phyloP scores from a whole-genome alignment of 208 protist genomes.

The Wallacemonas sp. region DNA sequence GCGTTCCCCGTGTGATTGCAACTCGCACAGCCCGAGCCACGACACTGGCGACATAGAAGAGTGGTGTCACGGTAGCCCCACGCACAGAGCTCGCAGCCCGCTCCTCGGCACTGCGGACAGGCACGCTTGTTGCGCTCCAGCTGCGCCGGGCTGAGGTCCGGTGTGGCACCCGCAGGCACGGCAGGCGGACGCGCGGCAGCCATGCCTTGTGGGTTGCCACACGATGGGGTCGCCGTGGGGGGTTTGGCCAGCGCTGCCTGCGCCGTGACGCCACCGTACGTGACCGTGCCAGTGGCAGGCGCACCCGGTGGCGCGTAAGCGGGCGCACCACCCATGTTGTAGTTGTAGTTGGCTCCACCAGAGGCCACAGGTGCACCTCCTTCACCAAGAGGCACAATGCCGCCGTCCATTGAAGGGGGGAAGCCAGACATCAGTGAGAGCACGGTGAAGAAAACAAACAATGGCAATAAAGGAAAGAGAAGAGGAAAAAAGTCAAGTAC shows the following conservation, averaged over 20 bases:
- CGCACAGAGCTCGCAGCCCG: not conserved
- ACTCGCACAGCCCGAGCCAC: not conserved
- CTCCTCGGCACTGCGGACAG: not conserved
- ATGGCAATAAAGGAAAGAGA: conserved; percentile 11
- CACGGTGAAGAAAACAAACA: not conserved
- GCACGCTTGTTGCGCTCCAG: not conserved
- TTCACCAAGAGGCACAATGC: not conserved
- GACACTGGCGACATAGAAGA: not conserved
- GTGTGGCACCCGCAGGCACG: not conserved
- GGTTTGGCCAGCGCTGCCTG: too few relatives aligned
- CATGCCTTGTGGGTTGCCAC: too few relatives aligned
- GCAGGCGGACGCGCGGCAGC: not conserved
- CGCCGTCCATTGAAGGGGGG: too few relatives aligned
- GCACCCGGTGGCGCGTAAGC: too few relatives aligned
- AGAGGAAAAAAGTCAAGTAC: conserved; percentile 7
- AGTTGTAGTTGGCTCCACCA: not conserved
- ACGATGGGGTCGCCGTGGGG: too few relatives aligned
- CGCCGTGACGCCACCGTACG: too few relatives aligned
- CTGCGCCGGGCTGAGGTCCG: not conserved
- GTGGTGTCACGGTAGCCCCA: not conserved
- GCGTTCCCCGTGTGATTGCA: not conserved
- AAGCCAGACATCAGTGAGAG: not conserved
- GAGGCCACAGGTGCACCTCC: not conserved
- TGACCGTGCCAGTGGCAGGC: too few relatives aligned
- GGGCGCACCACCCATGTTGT: not conserved